These are phyloP conservation scores for Solanum paucissectum DNA, from an alignment of 257 asterid species.

Conservation along the genomic window DNA sequence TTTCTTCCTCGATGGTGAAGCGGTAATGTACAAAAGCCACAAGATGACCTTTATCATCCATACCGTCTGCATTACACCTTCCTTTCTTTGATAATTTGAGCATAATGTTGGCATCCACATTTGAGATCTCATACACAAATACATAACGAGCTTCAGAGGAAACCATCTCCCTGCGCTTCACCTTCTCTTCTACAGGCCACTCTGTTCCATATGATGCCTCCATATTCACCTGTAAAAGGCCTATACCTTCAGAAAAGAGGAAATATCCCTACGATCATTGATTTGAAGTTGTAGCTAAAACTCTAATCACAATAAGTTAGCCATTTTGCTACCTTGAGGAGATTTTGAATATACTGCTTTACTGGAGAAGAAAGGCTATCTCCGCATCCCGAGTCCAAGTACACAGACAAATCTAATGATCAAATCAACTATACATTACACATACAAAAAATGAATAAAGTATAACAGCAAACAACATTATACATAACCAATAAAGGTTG, in stretches of 20 bases:
- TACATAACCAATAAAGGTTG: background rate
- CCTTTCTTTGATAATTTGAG: slow-evolving; percentile 11
- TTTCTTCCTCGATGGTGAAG: slow-evolving; percentile 71
- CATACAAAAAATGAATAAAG: background rate
- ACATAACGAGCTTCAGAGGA: slow-evolving; percentile 68
- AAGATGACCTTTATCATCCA: slow-evolving; percentile 26
- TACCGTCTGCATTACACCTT: slow-evolving; percentile 11
- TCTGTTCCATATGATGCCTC: slow-evolving; percentile 73
- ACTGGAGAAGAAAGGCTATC: slow-evolving; percentile 39
- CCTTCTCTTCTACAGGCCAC: slow-evolving; percentile 84
- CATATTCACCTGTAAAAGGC: slow-evolving; percentile 52
- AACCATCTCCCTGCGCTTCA: slow-evolving; percentile 75
- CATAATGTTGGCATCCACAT: slow-evolving; percentile 16
- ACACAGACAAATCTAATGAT: slow-evolving; percentile 36
- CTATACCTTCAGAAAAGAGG: background rate
- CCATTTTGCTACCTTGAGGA: slow-evolving; percentile 56
- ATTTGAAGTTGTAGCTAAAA: background rate
- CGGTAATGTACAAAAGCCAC: slow-evolving; percentile 87
- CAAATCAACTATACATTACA: background rate
- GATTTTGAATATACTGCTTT: slow-evolving; percentile 52
- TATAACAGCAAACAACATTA: background rate
- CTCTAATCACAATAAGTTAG: background rate
- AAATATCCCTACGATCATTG: background rate
- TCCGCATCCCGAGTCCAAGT: slow-evolving; percentile 64
- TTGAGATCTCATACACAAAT: slow-evolving; percentile 44